Evolutionary conservation across 108 stramenopile genomes (phyloP).

Genomic region (Cyclostephanos invisitatus): DNA sequence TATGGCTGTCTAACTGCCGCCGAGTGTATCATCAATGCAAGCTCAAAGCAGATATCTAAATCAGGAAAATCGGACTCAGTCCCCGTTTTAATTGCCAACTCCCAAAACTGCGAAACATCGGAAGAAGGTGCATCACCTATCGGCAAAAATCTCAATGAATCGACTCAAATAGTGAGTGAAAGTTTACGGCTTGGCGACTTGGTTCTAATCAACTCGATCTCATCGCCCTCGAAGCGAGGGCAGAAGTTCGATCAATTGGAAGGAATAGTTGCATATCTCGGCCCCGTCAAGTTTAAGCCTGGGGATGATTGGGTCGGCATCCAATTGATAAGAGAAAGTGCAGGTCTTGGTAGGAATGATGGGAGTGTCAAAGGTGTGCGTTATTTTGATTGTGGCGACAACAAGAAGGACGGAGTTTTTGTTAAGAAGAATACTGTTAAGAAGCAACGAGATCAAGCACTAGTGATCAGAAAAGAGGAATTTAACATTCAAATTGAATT

Average conservation of each 20-base stretch:
- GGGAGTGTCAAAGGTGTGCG: slow-evolving; percentile 15
- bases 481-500: slow-evolving; percentile 18
- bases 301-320: slow-evolving; percentile 83
- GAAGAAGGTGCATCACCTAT: background rate
- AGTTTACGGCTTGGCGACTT: slow-evolving; percentile 22
- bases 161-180: background rate
- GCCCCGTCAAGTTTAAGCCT: slow-evolving; percentile 65
- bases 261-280: slow-evolving; percentile 71
- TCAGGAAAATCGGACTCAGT: background rate
- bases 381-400: slow-evolving; percentile 23
- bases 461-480: slow-evolving; percentile 6
- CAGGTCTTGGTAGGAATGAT: slow-evolving; percentile 36
- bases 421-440: slow-evolving; percentile 18
- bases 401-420: slow-evolving; percentile 39
- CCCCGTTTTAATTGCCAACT: background rate
- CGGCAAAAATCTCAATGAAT: background rate
- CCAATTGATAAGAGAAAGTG: slow-evolving; percentile 68
- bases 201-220: slow-evolving; percentile 16
- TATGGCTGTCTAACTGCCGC: slow-evolving; percentile 40
- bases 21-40: slow-evolving; percentile 17
- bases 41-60: slow-evolving; percentile 10
- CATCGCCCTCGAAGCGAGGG: background rate
- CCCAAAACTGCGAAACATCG: background rate
- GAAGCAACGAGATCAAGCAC: slow-evolving; percentile 4
- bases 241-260: slow-evolving; percentile 42